These are phyloP conservation scores for Straminergon stramineum DNA, from an alignment of 225 moss, liverwort and hornwort species.

Conservation along the genomic window DNA sequence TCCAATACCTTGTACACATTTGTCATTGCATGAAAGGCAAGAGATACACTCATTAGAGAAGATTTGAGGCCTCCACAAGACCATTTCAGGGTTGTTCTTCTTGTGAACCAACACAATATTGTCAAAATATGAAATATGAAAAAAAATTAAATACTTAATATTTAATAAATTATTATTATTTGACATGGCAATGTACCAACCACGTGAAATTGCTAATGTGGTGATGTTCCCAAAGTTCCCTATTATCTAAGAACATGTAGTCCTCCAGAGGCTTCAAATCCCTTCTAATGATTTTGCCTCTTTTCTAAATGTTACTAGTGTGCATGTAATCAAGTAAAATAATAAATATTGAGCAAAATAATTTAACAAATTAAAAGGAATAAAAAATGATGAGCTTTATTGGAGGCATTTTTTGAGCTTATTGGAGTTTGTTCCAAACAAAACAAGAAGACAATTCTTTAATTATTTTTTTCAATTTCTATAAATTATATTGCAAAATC, in stretches of 20 bases:
- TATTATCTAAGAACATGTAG: too few relatives aligned
- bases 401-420: neutral
- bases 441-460: neutral
- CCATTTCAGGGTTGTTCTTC: too few relatives aligned
- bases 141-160: too few relatives aligned
- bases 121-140: too few relatives aligned
- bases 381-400: neutral
- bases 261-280: too few relatives aligned
- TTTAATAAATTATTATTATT: too few relatives aligned
- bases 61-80: too few relatives aligned
- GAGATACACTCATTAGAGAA: neutral
- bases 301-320: neutral
- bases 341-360: accelerated
- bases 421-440: neutral
- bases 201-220: too few relatives aligned
- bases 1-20: neutral
- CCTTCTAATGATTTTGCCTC: neutral
- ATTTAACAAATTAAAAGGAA: neutral
- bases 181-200: too few relatives aligned
- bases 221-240: too few relatives aligned
- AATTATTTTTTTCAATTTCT: neutral
- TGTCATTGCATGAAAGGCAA: neutral
- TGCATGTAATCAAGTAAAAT: neutral
- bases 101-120: too few relatives aligned
- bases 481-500: neutral